Percentiles rank a stretch among this genome's conserved stretches.
These are phyloP conservation scores for Gremmenia infestans DNA, from an alignment of 2,329 filamentous ascomycete genomes.

Conservation along the genomic window DNA sequence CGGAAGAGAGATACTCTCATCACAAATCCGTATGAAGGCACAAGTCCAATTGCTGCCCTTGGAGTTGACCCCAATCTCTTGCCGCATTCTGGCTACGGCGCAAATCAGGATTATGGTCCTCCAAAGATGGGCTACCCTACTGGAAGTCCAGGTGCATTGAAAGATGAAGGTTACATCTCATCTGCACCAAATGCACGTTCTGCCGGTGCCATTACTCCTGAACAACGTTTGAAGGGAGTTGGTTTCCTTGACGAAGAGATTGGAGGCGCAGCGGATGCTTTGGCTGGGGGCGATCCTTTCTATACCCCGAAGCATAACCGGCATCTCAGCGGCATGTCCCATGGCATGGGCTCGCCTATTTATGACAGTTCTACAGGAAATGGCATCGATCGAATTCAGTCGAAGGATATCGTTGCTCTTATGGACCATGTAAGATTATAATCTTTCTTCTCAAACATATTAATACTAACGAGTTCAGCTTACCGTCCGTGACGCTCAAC, in stretches of 20 bases:
- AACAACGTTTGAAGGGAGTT: slow-evolving; percentile 37
- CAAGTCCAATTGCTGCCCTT: slow-evolving; percentile 52
- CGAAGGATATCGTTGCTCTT: slow-evolving; percentile 90
- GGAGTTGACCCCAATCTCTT: slow-evolving; percentile 43
- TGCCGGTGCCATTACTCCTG: slow-evolving; percentile 41
- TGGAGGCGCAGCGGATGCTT: slow-evolving; percentile 43
- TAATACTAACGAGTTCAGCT: slow-evolving; percentile 46
- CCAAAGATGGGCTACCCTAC: slow-evolving; percentile 24
- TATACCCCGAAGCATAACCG: slow-evolving; percentile 54
- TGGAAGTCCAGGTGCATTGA: slow-evolving; percentile 54
- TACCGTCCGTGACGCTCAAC: slow-evolving; percentile 92
- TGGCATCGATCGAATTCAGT: slow-evolving; percentile 87
- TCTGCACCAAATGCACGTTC: slow-evolving; percentile 54
- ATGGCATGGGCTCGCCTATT: slow-evolving; percentile 82
- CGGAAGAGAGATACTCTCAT: slow-evolving; percentile 61
- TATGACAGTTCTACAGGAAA: slow-evolving; percentile 86
- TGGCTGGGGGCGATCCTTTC: slow-evolving; percentile 59
- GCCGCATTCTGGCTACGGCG: slow-evolving; percentile 30
- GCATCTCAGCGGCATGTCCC: slow-evolving; percentile 82
- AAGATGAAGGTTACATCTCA: slow-evolving; percentile 91
- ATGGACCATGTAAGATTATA: slow-evolving; percentile 77
- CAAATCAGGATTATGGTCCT: slow-evolving; percentile 38
- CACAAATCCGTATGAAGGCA: slow-evolving; percentile 63
- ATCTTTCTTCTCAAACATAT: neutral
- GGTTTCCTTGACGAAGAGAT: slow-evolving; percentile 50